phyloP scores from a whole-genome alignment of 257 asterid genomes.

The Solanum clarkiae region DNA sequence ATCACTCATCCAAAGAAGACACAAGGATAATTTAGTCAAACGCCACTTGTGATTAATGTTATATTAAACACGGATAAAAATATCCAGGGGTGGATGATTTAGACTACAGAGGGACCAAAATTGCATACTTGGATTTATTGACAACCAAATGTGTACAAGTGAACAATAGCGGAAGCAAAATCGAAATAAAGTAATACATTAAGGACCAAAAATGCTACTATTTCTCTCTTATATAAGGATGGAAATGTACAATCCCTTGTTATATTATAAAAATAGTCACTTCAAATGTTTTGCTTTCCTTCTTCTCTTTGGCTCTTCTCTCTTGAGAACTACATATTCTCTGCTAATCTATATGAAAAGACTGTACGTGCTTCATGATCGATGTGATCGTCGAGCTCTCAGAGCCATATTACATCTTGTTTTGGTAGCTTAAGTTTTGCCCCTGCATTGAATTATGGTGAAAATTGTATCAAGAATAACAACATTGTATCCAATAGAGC shows the following conservation, averaged over 20 bases:
- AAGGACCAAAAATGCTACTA: not conserved
- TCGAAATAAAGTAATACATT: not conserved
- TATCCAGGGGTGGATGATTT: not conserved
- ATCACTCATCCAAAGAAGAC: not conserved
- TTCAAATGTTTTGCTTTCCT: not conserved
- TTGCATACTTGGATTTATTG: not conserved
- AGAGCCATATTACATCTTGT: not conserved
- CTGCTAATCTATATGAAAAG: not conserved
- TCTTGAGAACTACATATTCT: not conserved
- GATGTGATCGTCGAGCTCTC: not conserved
- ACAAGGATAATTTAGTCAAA: not conserved
- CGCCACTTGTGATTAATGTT: not conserved
- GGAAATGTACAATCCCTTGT: not conserved
- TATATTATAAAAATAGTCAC: not conserved
- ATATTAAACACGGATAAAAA: not conserved
- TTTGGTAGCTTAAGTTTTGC: not conserved
- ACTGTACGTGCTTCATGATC: not conserved
- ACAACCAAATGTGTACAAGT: not conserved
- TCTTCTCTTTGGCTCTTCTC: not conserved
- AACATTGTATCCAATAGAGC: not conserved
- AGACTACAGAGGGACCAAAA: not conserved
- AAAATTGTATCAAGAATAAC: not conserved
- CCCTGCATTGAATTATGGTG: not conserved
- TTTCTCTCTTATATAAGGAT: not conserved
- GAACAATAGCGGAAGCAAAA: not conserved